A percentile compares a stretch with the other conserved stretches of the same genome.
phyloP scores from a whole-genome alignment of 2,329 filamentous ascomycete genomes.

The Fusarium sp. region DNA sequence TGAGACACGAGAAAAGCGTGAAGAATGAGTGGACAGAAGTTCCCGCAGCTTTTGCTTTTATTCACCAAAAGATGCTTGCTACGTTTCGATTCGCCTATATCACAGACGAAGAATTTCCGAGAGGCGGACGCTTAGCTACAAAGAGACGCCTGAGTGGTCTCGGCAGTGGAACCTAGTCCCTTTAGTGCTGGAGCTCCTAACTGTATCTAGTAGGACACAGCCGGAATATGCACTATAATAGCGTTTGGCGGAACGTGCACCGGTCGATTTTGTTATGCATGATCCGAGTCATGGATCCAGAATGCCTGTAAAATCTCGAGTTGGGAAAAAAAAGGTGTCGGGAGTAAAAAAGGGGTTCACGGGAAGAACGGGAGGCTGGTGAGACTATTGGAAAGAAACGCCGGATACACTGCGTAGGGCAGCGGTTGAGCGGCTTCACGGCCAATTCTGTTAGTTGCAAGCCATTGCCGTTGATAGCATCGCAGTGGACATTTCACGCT shows the following conservation, averaged over 20 bases:
- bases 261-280: not conserved
- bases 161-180: conserved; percentile 3
- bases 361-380: not conserved
- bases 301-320: not conserved
- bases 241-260: not conserved
- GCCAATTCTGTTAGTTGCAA: not conserved
- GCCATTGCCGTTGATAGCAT: not conserved
- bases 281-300: not conserved
- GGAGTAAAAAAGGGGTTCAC: not conserved
- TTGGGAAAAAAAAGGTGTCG: not conserved
- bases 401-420: not conserved
- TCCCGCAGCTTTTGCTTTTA: not conserved
- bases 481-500: not conserved
- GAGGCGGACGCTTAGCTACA: not conserved
- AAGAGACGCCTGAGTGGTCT: not conserved
- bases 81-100: conserved; percentile 1
- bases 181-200: not conserved
- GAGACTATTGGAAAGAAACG: not conserved
- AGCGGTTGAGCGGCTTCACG: not conserved
- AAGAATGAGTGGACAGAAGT: not conserved
- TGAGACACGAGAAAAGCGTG: not conserved
- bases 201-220: not conserved
- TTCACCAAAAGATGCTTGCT: not conserved
- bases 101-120: conserved; percentile 14
- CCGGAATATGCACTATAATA: not conserved